Evolutionary conservation across 257 asterid genomes (phyloP), one percentile per base, ranked within the genome.

Genomic region (Nicotiana sylvestris): DNA sequence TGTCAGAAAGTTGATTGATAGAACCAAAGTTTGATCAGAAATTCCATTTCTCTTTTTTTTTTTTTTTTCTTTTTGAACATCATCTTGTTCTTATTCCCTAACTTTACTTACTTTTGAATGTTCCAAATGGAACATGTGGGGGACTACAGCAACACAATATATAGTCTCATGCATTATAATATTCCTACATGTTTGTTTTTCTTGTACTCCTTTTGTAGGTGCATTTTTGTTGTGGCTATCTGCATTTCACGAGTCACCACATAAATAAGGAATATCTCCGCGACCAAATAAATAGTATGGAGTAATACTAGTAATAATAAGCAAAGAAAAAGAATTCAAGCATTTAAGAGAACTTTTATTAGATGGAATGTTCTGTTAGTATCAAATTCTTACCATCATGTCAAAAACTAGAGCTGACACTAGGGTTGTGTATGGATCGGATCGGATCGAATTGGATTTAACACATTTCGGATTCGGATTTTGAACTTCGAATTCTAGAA

Each of bases 101-200:
- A 46, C 17, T 72, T 65, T 82, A 80, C 84, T 39, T 37, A 30
- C 81, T 60, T 82, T 57, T 87, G 91, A 88, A 86, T 91, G 89
- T 85, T 86, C 58, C 53, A 76, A 84, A 80, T 90, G 92, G 86
- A 85, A 87, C 91, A 89, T 89, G 91, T 87, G 90, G 93, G 93
- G 92, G 88, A 84, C 88, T 82, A 37, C 9, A 57, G 66, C 80
- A 66, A 81, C 80, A 53, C 25, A 9, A 12, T 1, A 32, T 32
- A 15, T 4, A 66, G 13, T 32, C 12, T 66, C 27, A 66, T 66
- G 49, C 49, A 66, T 66, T 15, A 66, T 32, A 66, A 6, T 32
- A 66, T n/a, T 57, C 35, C 32, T 56, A 25, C 32, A 13, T 69
- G 30, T 56, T 35, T 53, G 30, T 46, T 49, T 64, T 80, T n/a